phyloP scores from a whole-genome alignment of 352 stramenopile genomes.

The Peronospora belbahrii region DNA sequence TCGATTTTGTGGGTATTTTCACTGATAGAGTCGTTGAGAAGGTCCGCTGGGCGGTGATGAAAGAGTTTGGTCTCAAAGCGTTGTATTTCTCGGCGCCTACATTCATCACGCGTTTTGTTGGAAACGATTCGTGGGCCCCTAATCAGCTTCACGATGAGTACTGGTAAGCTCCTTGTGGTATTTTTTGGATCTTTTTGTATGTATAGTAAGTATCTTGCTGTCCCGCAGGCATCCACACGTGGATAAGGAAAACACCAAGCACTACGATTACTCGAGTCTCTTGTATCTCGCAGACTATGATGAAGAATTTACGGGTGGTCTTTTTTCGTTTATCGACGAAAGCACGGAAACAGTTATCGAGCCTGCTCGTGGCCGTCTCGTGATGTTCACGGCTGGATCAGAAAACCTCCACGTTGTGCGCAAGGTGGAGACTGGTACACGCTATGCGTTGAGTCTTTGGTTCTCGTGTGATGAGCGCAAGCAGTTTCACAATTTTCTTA shows the following conservation, averaged over 20 bases:
- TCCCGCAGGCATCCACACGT: slow-evolving; percentile 74
- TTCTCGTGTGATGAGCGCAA: slow-evolving; percentile 87
- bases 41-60: slow-evolving; percentile 68
- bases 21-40: slow-evolving; percentile 56
- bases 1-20: neutral
- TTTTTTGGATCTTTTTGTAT: neutral
- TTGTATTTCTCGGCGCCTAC: slow-evolving; percentile 91
- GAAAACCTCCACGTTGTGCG: slow-evolving; percentile 87
- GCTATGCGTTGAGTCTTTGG: slow-evolving; percentile 89
- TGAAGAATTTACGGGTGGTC: slow-evolving; percentile 82
- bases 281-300: slow-evolving; percentile 81
- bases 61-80: slow-evolving; percentile 66
- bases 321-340: slow-evolving; percentile 87
- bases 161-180: slow-evolving; percentile 37
- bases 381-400: slow-evolving; percentile 86
- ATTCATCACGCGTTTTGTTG: slow-evolving; percentile 87
- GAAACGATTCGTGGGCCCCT: slow-evolving; percentile 76
- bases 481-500: slow-evolving; percentile 87
- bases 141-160: slow-evolving; percentile 88
- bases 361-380: slow-evolving; percentile 63
- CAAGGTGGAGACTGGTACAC: slow-evolving; percentile 61
- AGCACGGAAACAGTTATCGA: slow-evolving; percentile 61
- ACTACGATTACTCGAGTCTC: slow-evolving; percentile 90
- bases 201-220: neutral
- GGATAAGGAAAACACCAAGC: slow-evolving; percentile 90